Percentiles rank a stretch among this genome's conserved stretches.
Conservation (phyloP, 495 filamentous ascomycete species). For the Cercophora newfieldiana region DNA sequence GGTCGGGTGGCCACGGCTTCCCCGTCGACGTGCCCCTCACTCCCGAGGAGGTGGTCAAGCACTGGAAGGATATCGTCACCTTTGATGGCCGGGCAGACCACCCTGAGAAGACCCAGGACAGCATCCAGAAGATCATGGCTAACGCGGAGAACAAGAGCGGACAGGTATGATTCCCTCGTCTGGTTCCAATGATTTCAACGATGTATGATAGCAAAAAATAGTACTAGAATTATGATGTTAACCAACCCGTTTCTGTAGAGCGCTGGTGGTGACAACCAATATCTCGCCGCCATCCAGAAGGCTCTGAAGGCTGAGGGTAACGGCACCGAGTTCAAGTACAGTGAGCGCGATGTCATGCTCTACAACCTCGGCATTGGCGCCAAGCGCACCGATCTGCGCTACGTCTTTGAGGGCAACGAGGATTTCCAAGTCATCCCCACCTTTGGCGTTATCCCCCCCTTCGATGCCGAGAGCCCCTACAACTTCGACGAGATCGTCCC, state of each 20-base stretch:
- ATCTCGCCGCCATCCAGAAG: conserved; percentile 71
- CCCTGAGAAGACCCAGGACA: conserved; percentile 75
- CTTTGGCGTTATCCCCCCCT: conserved; percentile 91
- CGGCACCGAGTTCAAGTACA: conserved; percentile 78
- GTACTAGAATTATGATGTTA: conserved; percentile 36
- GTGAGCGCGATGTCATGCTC: conserved; percentile 84
- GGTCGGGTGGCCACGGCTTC: conserved; percentile 87
- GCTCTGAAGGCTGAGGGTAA: conserved; percentile 70
- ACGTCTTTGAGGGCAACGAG: conserved; percentile 86
- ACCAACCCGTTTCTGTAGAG: conserved; percentile 37
- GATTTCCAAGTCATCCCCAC: conserved; percentile 92
- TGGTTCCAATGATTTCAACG: conserved; percentile 6
- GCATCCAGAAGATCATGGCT: conserved; percentile 83
- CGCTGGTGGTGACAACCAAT: conserved; percentile 39
- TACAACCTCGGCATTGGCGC: conserved; percentile 96
- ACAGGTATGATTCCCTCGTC: conserved; percentile 48
- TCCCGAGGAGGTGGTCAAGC: conserved; percentile 77
- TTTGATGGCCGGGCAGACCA: conserved; percentile 92
- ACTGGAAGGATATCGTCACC: conserved; percentile 77
- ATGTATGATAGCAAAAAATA: conserved; percentile 27
- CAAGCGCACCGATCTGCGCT: conserved; percentile 83
- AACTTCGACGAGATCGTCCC: conserved; percentile 80
- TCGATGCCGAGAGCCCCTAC: conserved; percentile 81
- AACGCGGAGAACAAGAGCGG: conserved; percentile 77
- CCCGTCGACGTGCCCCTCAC: conserved; percentile 83